phyloP scores from a whole-genome alignment of 257 asterid species.

The Asclepias syriaca region DNA sequence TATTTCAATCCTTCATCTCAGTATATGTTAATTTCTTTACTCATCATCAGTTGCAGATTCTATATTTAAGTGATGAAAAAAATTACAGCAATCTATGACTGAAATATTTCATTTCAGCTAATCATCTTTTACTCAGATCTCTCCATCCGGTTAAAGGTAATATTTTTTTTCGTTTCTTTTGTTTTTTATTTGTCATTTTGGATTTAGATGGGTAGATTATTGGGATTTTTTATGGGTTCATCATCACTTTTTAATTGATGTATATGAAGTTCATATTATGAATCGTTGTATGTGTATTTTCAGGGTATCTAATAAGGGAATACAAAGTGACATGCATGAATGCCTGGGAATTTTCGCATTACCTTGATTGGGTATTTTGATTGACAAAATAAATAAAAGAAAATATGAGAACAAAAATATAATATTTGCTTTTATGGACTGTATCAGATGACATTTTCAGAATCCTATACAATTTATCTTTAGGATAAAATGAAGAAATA shows the following conservation, averaged over 20 bases:
- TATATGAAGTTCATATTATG: neutral
- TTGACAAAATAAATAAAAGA: too few species aligned
- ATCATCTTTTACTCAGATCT: conserved; percentile 17
- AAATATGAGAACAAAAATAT: too few species aligned
- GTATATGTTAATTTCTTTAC: neutral
- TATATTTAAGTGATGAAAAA: neutral
- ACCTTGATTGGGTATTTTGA: neutral
- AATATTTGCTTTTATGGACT: too few species aligned
- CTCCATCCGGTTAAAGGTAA: neutral
- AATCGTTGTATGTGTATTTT: neutral
- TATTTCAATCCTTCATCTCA: neutral
- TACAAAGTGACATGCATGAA: neutral
- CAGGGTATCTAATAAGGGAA: neutral
- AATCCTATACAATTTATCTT: too few species aligned
- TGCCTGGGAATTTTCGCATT: neutral
- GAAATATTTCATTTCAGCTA: neutral
- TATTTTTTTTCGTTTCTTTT: neutral
- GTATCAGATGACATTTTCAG: too few species aligned
- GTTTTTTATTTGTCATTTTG: neutral
- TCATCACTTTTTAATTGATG: neutral
- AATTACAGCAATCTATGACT: neutral
- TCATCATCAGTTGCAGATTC: neutral
- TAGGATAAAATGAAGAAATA: too few species aligned
- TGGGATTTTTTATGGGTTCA: neutral
- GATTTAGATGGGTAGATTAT: neutral